Evolutionary conservation across 2,329 filamentous ascomycete species (phyloP), one percentile per base, ranked within the genome.

Genomic region (Colletotrichum ledebouriae): DNA sequence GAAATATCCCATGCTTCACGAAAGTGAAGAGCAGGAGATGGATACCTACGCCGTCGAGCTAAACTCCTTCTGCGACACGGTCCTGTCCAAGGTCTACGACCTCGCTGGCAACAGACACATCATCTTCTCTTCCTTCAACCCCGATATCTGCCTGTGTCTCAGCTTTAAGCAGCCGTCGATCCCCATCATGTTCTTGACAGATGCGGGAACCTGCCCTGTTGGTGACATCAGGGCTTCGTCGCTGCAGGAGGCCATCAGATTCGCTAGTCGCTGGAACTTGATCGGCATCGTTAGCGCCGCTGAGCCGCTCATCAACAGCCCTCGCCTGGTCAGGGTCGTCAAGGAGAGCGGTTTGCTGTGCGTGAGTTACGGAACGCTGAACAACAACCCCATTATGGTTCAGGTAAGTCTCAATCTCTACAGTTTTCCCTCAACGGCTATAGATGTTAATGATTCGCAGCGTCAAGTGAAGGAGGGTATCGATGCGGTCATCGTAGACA

Each of bases 1-100:
- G 87, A 98, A 99, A 81, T 99, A 99, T 77, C 96, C 96, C 5
- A 98, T 98, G 94, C 88, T 99, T 47, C 92, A 95, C 77, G 97
- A 99, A 83, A 93, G 90, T 67, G 94, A 98, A 78, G 93, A 97
- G 78, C 92, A 98, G 72, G 94, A 97, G 73, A 98, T 98, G 94
- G 95, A 98, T 77, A 92, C 93, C 3, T 97, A 97, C 76, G 94
- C 94, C 0, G 93, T 98, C 53, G 96, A 99, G 81, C 87, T 98
- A 73, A 98, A 98, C 80, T 94, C 92, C 1, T 99, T 98, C 78
- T 95, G 97, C 76, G 96, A 99, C 78, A 97, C 94, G 0, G 92
- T 99, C 3, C 85, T 99, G 9, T 86, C 86, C 50, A 96, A 93
- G 79, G 95, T 98, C 5, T 99, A 98, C 76, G 94, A 97, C 73